phyloP scores from a whole-genome alignment of 441 rosid genomes.

The Biscutella auriculata region DNA sequence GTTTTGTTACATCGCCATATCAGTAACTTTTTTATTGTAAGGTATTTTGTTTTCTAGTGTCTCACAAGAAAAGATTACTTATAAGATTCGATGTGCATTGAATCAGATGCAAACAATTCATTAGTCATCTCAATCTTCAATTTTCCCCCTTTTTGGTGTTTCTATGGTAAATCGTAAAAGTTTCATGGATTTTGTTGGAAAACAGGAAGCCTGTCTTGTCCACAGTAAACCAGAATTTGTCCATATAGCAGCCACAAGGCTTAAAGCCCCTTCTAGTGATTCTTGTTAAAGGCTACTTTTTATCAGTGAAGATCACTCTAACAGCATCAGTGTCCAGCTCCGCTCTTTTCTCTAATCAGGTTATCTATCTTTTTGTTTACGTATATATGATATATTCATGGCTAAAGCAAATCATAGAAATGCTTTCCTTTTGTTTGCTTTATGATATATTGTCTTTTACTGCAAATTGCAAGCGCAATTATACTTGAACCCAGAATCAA shows the following conservation, averaged over 20 bases:
- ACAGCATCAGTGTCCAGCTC: constrained; percentile 18
- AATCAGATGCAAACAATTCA: neutral
- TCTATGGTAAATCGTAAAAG: neutral
- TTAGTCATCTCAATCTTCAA: neutral
- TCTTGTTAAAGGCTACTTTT: constrained; percentile 11
- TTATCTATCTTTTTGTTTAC: constrained; percentile 1
- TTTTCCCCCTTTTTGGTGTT: neutral
- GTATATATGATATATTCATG: neutral
- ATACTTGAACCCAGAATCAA: constrained; percentile 13
- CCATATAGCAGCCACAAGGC: neutral
- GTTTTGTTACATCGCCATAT: neutral
- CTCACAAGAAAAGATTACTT: neutral
- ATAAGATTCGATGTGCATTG: neutral
- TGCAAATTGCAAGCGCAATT: constrained; percentile 22
- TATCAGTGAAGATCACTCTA: constrained; percentile 1
- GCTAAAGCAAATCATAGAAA: neutral
- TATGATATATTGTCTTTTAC: neutral
- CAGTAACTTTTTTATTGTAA: neutral
- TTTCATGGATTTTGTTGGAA: neutral
- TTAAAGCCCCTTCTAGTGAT: neutral
- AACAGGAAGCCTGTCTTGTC: neutral
- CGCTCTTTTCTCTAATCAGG: neutral
- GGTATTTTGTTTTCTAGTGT: neutral
- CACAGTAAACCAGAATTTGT: neutral
- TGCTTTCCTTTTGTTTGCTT: constrained; percentile 12